Conservation (phyloP, 2,329 filamentous ascomycete species). For the Alternaria brassicicola region DNA sequence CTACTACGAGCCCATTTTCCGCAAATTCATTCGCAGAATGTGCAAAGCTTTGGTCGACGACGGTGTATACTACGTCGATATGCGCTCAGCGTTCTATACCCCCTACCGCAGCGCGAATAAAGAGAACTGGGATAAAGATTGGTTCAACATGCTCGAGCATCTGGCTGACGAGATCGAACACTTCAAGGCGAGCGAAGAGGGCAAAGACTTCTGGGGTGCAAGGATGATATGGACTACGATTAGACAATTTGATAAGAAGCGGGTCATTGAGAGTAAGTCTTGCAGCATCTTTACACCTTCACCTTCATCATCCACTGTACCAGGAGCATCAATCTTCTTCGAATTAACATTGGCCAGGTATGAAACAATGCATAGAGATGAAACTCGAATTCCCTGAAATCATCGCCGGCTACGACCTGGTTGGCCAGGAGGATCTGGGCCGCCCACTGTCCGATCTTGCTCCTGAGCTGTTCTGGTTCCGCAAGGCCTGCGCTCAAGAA, state of each 20-base stretch:
- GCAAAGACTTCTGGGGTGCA: constrained; percentile 80
- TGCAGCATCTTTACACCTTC: not conserved
- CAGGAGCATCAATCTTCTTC: not conserved
- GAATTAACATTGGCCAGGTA: constrained; percentile 51
- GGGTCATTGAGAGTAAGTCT: constrained; percentile 67
- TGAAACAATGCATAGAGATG: constrained; percentile 85
- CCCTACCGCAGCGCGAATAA: constrained; percentile 70
- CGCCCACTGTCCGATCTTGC: constrained; percentile 76
- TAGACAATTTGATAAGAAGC: constrained; percentile 66
- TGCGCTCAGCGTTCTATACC: constrained; percentile 76
- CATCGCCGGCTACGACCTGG: constrained; percentile 86
- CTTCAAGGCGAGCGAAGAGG: constrained; percentile 75
- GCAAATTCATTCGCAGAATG: constrained; percentile 73
- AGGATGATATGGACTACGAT: constrained; percentile 84
- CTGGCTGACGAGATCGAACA: constrained; percentile 77
- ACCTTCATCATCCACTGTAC: not conserved
- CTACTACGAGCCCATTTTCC: constrained; percentile 89
- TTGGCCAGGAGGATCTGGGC: constrained; percentile 84
- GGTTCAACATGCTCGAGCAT: constrained; percentile 71
- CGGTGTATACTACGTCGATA: constrained; percentile 82
- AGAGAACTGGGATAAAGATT: constrained; percentile 71
- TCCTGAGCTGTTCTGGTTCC: constrained; percentile 92
- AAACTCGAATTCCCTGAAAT: constrained; percentile 80
- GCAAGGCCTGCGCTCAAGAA: constrained; percentile 78
- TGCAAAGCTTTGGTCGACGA: constrained; percentile 76